These are phyloP conservation scores for Chlorella vulgaris DNA, from an alignment of 139 green algal genomes.

Conservation along the genomic window DNA sequence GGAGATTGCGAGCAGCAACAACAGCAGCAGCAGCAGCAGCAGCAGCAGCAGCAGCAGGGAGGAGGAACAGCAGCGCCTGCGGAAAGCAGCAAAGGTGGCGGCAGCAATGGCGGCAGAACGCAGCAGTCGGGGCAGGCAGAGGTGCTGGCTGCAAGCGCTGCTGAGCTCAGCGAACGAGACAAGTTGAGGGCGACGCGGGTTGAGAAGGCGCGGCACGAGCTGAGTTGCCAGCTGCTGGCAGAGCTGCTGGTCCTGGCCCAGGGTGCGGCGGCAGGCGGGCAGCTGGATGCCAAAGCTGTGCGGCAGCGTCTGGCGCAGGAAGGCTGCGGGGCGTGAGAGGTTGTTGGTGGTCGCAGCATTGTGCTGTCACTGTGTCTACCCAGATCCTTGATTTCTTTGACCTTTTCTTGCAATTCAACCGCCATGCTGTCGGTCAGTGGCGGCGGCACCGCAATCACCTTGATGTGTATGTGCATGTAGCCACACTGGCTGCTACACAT, in stretches of 20 bases:
- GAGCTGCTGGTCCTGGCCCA: conserved; percentile 18
- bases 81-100: background rate
- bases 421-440: too few relatives aligned
- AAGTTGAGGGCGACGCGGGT: background rate
- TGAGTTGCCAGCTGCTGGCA: conserved; percentile 10
- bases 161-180: background rate
- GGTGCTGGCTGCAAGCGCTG: background rate
- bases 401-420: too few relatives aligned
- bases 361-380: too few relatives aligned
- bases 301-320: background rate
- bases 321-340: background rate
- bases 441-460: too few relatives aligned
- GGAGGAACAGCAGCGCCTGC: background rate
- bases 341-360: too few relatives aligned
- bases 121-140: background rate
- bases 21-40: too few relatives aligned
- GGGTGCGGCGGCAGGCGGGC: background rate
- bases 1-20: too few relatives aligned
- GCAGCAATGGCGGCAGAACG: background rate
- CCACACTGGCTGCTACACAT: too few relatives aligned
- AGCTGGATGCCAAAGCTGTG: background rate
- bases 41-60: too few relatives aligned
- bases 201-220: conserved; percentile 27
- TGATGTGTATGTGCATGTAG: too few relatives aligned
- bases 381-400: too few relatives aligned